Evolutionary conservation across 768 basidiomycete genomes (phyloP).

Genomic region (Suillus alpinus): DNA sequence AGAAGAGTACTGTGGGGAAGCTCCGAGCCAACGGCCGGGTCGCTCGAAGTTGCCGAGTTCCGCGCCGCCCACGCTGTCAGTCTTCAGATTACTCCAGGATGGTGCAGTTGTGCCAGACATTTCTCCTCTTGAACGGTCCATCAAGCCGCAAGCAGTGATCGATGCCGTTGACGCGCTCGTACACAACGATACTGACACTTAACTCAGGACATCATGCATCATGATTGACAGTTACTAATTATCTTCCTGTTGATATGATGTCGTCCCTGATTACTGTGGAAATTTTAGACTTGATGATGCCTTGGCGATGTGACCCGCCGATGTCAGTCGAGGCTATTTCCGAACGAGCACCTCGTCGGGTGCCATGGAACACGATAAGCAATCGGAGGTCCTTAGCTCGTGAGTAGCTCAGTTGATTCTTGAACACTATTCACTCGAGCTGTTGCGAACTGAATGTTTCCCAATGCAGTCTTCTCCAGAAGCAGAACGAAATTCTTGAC

Average conservation of each 20-base stretch:
- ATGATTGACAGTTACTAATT: neutral
- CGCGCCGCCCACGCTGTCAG: neutral
- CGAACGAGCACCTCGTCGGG: neutral
- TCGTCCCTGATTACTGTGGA: neutral
- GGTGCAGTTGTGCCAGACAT: neutral
- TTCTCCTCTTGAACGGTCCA: neutral
- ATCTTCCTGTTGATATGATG: neutral
- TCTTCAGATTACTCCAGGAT: no score
- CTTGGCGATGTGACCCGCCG: no score
- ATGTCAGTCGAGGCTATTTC: neutral
- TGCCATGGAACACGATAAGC: slow-evolving; percentile 1
- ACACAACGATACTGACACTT: neutral
- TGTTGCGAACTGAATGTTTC: neutral
- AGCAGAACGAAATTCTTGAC: neutral
- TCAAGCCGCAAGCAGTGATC: neutral
- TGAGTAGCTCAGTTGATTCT: neutral
- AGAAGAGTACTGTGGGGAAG: neutral
- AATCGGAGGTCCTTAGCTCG: neutral
- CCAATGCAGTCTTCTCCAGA: neutral
- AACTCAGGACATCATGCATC: no score
- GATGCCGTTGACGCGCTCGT: neutral
- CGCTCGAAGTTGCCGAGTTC: neutral
- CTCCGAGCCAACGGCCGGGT: neutral
- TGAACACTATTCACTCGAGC: neutral
- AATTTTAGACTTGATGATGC: neutral